phyloP scores from a whole-genome alignment of 805 yeast species.

The Novakomyces olei region DNA sequence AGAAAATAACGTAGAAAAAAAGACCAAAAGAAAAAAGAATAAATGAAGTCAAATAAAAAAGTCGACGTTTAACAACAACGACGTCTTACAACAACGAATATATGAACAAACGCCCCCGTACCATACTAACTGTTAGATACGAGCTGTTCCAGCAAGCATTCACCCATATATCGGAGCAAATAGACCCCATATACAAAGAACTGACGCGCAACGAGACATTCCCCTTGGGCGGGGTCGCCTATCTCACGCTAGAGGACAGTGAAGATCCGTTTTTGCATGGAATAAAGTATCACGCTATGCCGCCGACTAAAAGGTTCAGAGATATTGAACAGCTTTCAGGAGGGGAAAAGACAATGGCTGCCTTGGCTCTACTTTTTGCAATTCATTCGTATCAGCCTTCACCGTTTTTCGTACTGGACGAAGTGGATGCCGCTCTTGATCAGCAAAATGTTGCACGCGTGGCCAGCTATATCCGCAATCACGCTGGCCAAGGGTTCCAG shows the following conservation, averaged over 20 bases:
- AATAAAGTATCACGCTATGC: constrained; percentile 79
- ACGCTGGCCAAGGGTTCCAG: constrained; percentile 61
- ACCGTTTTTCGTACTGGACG: constrained; percentile 89
- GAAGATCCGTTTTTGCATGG: constrained; percentile 73
- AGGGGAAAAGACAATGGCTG: constrained; percentile 93
- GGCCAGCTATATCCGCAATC: constrained; percentile 61
- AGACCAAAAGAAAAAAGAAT: too few species aligned
- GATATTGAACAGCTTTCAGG: constrained; percentile 87
- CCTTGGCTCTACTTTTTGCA: constrained; percentile 75
- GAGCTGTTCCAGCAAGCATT: constrained; percentile 49
- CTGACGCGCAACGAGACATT: constrained; percentile 49
- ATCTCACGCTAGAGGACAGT: constrained; percentile 63
- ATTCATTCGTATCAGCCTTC: constrained; percentile 79
- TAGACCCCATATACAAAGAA: constrained; percentile 66
- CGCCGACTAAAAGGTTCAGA: constrained; percentile 80
- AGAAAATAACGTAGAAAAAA: constrained; percentile 1
- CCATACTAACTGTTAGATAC: too few species aligned
- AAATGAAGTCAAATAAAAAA: too few species aligned
- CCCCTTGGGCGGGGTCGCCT: constrained; percentile 84
- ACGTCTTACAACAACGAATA: too few species aligned
- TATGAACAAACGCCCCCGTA: too few species aligned
- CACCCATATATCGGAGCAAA: constrained; percentile 45
- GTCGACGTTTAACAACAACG: too few species aligned
- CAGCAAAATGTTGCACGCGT: constrained; percentile 65
- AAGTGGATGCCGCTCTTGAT: constrained; percentile 95